Evolutionary conservation across 2,329 filamentous ascomycete species (phyloP).

Genomic region (Fusarium liriodendri): DNA sequence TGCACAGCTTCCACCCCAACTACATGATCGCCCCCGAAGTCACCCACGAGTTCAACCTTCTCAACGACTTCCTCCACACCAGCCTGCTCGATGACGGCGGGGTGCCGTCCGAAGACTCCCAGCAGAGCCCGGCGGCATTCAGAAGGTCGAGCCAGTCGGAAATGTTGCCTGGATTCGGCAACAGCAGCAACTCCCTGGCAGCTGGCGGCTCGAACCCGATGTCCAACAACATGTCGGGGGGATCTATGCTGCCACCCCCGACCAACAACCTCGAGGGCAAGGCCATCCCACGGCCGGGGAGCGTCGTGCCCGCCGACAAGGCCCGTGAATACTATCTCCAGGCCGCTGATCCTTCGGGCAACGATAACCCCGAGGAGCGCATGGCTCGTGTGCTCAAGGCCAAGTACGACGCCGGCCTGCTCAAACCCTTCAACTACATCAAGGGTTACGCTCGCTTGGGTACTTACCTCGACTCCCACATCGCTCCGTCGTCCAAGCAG

Average conservation of each 20-base stretch:
- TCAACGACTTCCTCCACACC: conserved; percentile 96
- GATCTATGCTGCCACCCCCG: conserved; percentile 62
- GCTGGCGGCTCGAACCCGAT: conserved; percentile 36
- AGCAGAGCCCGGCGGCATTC: conserved; percentile 59
- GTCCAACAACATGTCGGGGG: conserved; percentile 41
- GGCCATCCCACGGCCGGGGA: conserved; percentile 70
- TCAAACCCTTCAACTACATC: conserved; percentile 98
- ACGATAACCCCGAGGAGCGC: conserved; percentile 87
- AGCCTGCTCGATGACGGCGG: conserved; percentile 88
- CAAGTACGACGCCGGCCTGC: conserved; percentile 93
- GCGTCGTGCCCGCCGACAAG: conserved; percentile 73
- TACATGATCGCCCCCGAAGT: conserved; percentile 96
- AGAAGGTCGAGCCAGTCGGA: conserved; percentile 57
- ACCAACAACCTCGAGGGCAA: conserved; percentile 59
- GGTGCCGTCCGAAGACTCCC: conserved; percentile 72
- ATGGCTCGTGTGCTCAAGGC: conserved; percentile 95
- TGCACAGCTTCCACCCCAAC: conserved; percentile 92
- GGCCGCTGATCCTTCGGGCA: conserved; percentile 91
- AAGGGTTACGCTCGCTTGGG: conserved; percentile 93
- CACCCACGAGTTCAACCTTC: conserved; percentile 94
- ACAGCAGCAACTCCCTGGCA: conserved; percentile 50
- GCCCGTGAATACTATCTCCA: conserved; percentile 96
- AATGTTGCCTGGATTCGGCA: conserved; percentile 62
- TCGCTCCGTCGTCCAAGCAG: conserved; percentile 83
- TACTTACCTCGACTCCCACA: conserved; percentile 90